A percentile compares a stretch with the other conserved stretches of the same genome.
These are phyloP conservation scores for Alternaria sp. DNA, from an alignment of 2,329 filamentous ascomycete species.

Conservation along the genomic window DNA sequence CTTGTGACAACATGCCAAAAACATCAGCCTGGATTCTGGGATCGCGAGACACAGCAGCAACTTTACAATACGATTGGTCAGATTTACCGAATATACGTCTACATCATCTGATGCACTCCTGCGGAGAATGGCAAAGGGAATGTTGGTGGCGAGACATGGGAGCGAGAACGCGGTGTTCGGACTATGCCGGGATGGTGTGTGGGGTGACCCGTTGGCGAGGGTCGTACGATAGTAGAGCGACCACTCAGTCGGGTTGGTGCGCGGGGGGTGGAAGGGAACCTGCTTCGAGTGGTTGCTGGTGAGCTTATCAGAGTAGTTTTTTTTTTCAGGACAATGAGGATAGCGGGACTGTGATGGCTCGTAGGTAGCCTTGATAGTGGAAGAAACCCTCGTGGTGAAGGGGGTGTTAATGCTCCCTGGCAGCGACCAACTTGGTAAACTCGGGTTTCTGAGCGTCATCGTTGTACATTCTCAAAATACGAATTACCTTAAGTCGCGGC, in stretches of 20 bases:
- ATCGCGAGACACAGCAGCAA: slow-evolving; percentile 2
- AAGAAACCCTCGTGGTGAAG: background rate
- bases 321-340: background rate
- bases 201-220: slow-evolving; percentile 9
- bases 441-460: background rate
- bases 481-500: background rate
- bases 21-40: background rate
- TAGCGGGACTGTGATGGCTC: background rate
- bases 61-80: background rate
- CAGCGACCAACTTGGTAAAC: background rate
- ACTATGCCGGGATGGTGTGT: slow-evolving; percentile 9
- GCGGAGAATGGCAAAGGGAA: background rate
- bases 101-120: background rate
- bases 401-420: background rate
- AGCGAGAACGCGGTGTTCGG: slow-evolving; percentile 2
- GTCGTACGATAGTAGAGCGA: slow-evolving; percentile 15
- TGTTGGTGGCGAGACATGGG: slow-evolving; percentile 10
- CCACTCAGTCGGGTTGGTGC: background rate
- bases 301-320: background rate
- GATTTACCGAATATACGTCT: background rate
- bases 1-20: background rate
- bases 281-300: background rate
- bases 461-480: background rate
- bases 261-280: background rate
- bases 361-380: background rate